Evolutionary conservation across 1,139 yeast genomes (phyloP).

Genomic region (Yamadazyma membranifaciens): DNA sequence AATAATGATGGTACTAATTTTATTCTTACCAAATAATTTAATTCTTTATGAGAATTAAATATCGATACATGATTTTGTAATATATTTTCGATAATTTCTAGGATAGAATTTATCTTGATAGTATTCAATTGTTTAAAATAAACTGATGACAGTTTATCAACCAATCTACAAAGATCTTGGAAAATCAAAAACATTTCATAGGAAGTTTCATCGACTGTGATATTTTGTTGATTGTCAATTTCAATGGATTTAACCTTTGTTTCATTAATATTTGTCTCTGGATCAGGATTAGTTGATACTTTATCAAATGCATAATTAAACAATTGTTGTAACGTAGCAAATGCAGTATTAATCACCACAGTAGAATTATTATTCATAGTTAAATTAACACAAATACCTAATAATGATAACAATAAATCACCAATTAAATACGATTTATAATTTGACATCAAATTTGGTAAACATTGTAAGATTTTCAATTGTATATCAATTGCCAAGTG

Average conservation of each 20-base stretch:
- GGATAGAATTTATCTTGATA: slow-evolving; percentile 65
- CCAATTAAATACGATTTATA: slow-evolving; percentile 60
- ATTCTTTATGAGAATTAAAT: slow-evolving; percentile 61
- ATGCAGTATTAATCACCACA: slow-evolving; percentile 86
- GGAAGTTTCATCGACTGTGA: slow-evolving; percentile 25
- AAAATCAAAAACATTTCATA: slow-evolving; percentile 71
- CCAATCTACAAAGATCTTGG: slow-evolving; percentile 65
- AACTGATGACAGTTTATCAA: slow-evolving; percentile 57
- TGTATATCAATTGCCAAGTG: slow-evolving; percentile 80
- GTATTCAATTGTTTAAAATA: slow-evolving; percentile 46
- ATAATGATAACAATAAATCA: slow-evolving; percentile 52
- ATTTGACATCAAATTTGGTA: slow-evolving; percentile 71
- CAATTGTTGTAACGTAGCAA: slow-evolving; percentile 88
- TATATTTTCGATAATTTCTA: slow-evolving; percentile 77
- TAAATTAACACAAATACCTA: slow-evolving; percentile 68
- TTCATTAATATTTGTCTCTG: slow-evolving; percentile 4
- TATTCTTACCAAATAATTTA: slow-evolving; percentile 62
- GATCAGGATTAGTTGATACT: slow-evolving; percentile 19
- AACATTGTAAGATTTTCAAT: slow-evolving; percentile 78
- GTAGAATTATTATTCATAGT: slow-evolving; percentile 69
- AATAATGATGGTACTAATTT: slow-evolving; percentile 74
- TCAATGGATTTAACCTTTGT: slow-evolving; percentile 8
- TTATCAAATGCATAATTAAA: slow-evolving; percentile 75
- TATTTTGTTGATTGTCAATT: slow-evolving; percentile 2
- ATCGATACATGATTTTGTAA: slow-evolving; percentile 52